Base-by-base conservation (phyloP, 2,329 filamentous ascomycete genomes). In the Botrytis paeoniae region DNA sequence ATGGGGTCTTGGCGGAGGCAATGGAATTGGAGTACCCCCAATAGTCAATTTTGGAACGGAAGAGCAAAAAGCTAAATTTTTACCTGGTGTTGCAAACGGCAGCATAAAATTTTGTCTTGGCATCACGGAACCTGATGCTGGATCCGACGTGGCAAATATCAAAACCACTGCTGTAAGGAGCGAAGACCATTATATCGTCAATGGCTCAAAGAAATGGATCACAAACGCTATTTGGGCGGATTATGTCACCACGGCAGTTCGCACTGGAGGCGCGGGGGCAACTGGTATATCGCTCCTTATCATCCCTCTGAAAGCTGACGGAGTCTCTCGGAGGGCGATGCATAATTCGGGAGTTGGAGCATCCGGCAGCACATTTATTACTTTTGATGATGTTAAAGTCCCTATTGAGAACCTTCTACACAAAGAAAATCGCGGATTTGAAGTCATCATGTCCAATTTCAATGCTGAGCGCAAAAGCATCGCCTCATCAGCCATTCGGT, bases 161-260 rank as follows among this genome's bases (percentile, higher is more conserved):
- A 84, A 84, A 69, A 91, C 90, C 4, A 91, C 87, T 0, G 90
- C 90, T 0, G 79, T 81, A 54, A 83, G 82, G 39, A 83, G 86
- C 54, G 86, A 85, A 0, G 82, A 84, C 48, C 79, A 83, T 66
- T 92, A 91, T 76, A 78, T 90, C 51, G 88, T 92, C n/a, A 91
- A 90, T 73, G 90, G 89, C 0, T 85, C 86, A 69, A 92, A 92
- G 83, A 91, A 91, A 79, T 91, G 89, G 89, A 91, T 92, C 76
- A 91, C 90, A 1, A 89, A 88, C 64, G 87, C 84, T 22, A 85
- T 88, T 1, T 89, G 85, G 84, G 87, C 89, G 20, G 85, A 89
- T 66, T 89, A 89, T 78, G 86, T 87, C 80, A 89, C 89, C 0
- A 88, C 89, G 20, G 89, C 89, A 2, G 88, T 90, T 8, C 84